Percentiles rank a stretch among this genome's conserved stretches.
These are phyloP conservation scores for Daldinia bambusicola DNA, from an alignment of 495 filamentous ascomycete genomes.

Conservation along the genomic window DNA sequence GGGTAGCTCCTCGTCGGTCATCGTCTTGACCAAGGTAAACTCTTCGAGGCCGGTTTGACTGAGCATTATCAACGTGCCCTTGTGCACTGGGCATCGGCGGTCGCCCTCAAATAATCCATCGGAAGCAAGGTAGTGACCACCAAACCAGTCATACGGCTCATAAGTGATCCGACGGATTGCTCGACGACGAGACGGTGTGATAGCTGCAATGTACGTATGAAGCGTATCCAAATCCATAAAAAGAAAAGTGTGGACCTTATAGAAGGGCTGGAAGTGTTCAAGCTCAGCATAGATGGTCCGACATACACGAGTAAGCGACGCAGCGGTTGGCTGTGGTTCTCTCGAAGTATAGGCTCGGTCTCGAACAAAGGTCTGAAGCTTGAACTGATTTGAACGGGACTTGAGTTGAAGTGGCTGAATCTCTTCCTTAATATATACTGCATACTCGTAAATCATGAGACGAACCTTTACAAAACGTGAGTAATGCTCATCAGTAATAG, in stretches of 20 bases:
- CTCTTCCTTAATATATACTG: neutral
- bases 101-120: neutral
- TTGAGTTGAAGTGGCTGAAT: neutral
- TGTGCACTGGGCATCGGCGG: neutral
- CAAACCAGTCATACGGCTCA: neutral
- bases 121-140: neutral
- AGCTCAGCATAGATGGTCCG: conserved; percentile 24
- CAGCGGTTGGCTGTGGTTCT: neutral
- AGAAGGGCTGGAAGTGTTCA: conserved; percentile 13
- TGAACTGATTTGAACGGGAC: conserved; percentile 19
- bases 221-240: neutral
- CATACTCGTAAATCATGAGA: conserved; percentile 22
- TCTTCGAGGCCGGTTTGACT: neutral
- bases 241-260: conserved; percentile 9
- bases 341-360: neutral
- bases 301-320: conserved; percentile 17
- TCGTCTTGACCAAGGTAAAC: neutral
- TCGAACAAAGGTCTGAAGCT: too few species aligned
- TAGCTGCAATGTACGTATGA: neutral
- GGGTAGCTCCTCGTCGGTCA: too few species aligned
- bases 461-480: conserved; percentile 24
- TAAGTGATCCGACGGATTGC: conserved; percentile 3
- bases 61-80: neutral
- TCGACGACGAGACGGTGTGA: conserved; percentile 9
- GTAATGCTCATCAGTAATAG: neutral